Evolutionary conservation across 2,329 filamentous ascomycete species (phyloP).

Genomic region (Rachicladosporium sp.): DNA sequence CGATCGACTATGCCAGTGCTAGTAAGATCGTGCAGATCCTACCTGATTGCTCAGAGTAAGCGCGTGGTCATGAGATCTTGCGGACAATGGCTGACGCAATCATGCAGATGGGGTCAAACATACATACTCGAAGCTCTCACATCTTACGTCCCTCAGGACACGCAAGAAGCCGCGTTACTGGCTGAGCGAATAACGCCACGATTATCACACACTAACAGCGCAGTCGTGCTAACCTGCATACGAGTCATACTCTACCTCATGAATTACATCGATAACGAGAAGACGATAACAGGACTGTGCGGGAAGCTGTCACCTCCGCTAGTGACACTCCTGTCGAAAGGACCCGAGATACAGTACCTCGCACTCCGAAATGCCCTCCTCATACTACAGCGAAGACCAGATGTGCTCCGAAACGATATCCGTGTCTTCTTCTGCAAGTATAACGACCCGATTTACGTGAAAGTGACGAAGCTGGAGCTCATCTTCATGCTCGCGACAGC

Average conservation of each 20-base stretch:
- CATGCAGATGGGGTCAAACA: conserved; percentile 81
- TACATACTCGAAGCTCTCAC: conserved; percentile 97
- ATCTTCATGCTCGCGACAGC: conserved; percentile 98
- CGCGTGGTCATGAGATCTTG: no score
- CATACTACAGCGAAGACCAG: conserved; percentile 82
- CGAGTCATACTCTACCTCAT: conserved; percentile 93
- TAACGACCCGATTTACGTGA: conserved; percentile 98
- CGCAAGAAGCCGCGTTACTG: conserved; percentile 72
- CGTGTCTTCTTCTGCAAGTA: conserved; percentile 99
- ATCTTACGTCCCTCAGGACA: conserved; percentile 92
- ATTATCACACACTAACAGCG: conserved; percentile 90
- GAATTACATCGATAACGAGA: conserved; percentile 94
- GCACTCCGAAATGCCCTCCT: conserved; percentile 86
- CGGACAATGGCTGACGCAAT: no score
- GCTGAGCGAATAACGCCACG: conserved; percentile 93
- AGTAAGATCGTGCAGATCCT: conserved; percentile 97
- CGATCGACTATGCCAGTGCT: conserved; percentile 92
- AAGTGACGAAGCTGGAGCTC: conserved; percentile 94
- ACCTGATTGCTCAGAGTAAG: conserved; percentile 89
- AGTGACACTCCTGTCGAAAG: conserved; percentile 89
- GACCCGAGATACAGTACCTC: conserved; percentile 95
- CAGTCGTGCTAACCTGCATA: conserved; percentile 91
- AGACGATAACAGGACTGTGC: conserved; percentile 74
- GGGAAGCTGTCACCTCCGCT: conserved; percentile 89
- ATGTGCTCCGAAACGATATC: conserved; percentile 91